Evolutionary conservation across 208 protist genomes (phyloP).

Genomic region (Acanthamoeba sp.): DNA sequence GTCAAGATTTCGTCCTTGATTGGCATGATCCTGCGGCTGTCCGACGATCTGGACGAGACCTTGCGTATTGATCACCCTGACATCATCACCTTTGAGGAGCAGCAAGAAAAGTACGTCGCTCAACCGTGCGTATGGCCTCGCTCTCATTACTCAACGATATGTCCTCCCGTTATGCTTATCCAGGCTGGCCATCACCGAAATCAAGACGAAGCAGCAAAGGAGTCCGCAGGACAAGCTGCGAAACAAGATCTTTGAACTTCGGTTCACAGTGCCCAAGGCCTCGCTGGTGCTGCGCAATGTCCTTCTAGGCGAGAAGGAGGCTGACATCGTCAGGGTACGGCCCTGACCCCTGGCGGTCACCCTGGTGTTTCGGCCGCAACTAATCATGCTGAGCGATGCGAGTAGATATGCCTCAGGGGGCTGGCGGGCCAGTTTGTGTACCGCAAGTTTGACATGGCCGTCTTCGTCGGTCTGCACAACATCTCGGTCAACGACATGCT

Average conservation of each 20-base stretch:
- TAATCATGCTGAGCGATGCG: not conserved
- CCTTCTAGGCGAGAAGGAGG: constrained; percentile 48
- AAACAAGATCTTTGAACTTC: constrained; percentile 64
- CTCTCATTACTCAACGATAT: not conserved
- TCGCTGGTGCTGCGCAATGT: constrained; percentile 53
- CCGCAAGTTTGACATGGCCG: constrained; percentile 61
- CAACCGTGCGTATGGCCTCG: not conserved
- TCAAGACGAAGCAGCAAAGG: constrained; percentile 16
- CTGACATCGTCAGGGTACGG: constrained; percentile 67
- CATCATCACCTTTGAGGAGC: constrained; percentile 38
- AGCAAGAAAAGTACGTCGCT: constrained; percentile 15
- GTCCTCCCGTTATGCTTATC: no score
- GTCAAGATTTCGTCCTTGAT: constrained; percentile 6
- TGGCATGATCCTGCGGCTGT: constrained; percentile 24
- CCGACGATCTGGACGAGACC: constrained; percentile 68
- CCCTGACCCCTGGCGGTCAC: not conserved
- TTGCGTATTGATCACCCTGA: constrained; percentile 32
- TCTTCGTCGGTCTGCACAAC: constrained; percentile 67
- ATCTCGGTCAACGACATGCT: constrained; percentile 56
- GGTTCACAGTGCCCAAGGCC: constrained; percentile 60
- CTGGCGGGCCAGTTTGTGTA: constrained; percentile 67
- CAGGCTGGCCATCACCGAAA: constrained; percentile 18
- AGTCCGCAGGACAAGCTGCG: constrained; percentile 62
- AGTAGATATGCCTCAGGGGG: constrained; percentile 35
- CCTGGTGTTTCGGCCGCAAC: not conserved